Conservation (phyloP, 2,329 filamentous ascomycete genomes). For the Alternaria atra region DNA sequence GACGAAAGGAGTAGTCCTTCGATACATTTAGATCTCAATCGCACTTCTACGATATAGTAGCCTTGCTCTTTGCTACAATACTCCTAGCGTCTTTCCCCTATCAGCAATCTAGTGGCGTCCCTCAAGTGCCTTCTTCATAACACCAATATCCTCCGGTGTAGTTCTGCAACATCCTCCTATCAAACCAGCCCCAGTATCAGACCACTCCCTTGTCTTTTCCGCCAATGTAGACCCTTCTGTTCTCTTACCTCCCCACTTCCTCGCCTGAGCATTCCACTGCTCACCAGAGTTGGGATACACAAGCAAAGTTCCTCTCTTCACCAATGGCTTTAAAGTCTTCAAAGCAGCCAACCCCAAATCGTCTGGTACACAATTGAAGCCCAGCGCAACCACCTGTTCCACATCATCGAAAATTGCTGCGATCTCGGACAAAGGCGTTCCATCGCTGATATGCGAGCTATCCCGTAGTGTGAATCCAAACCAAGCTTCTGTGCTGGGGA, state of each 20-base stretch:
- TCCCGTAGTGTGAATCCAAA: conserved; percentile 54
- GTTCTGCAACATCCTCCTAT: conserved; percentile 61
- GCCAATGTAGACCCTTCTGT: conserved; percentile 34
- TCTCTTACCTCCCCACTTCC: conserved; percentile 47
- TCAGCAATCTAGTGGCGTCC: background rate
- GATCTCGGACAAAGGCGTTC: conserved; percentile 50
- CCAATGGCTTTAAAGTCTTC: conserved; percentile 38
- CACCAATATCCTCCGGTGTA: conserved; percentile 52
- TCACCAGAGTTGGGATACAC: conserved; percentile 60
- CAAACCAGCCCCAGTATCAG: conserved; percentile 51
- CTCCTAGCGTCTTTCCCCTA: background rate
- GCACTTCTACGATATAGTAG: background rate
- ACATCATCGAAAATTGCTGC: conserved; percentile 37
- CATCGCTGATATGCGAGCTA: conserved; percentile 52
- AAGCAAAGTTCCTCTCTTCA: conserved; percentile 46
- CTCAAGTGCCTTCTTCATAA: conserved; percentile 39
- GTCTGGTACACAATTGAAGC: conserved; percentile 57
- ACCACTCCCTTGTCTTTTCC: conserved; percentile 46
- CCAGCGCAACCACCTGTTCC: conserved; percentile 53
- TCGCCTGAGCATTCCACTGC: conserved; percentile 54
- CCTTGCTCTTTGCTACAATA: background rate
- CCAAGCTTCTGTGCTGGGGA: conserved; percentile 51
- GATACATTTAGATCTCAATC: background rate
- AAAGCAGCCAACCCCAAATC: conserved; percentile 47
- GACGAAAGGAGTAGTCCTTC: background rate